A percentile compares a stretch with the other conserved stretches of the same genome.
Conservation (phyloP, 352 stramenopile species). For the Globisporangium paddicum region DNA sequence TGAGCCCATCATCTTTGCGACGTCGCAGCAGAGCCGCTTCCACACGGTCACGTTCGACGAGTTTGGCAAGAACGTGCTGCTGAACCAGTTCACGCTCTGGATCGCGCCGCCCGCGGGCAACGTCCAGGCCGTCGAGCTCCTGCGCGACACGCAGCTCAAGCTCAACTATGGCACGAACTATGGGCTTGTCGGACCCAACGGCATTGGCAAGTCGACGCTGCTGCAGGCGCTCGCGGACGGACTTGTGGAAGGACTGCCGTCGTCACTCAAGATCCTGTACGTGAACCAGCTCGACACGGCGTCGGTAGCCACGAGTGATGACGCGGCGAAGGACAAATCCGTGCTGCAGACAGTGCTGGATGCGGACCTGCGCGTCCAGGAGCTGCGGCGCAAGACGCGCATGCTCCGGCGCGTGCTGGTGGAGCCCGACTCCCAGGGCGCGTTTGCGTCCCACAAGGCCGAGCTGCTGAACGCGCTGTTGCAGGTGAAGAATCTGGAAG, state of each 20-base stretch:
- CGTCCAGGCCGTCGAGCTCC: slow-evolving; percentile 33
- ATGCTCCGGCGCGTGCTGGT: slow-evolving; percentile 29
- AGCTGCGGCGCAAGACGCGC: slow-evolving; percentile 32
- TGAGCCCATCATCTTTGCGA: slow-evolving; percentile 26
- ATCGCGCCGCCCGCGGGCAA: slow-evolving; percentile 20
- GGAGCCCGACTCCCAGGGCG: slow-evolving; percentile 1
- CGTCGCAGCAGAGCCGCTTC: slow-evolving; percentile 56
- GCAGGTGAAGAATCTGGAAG: slow-evolving; percentile 32
- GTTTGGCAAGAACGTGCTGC: slow-evolving; percentile 51
- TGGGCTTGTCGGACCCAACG: slow-evolving; percentile 84
- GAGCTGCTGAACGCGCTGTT: slow-evolving; percentile 31
- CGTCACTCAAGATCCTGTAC: slow-evolving; percentile 48
- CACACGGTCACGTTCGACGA: slow-evolving; percentile 59
- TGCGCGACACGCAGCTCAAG: slow-evolving; percentile 67
- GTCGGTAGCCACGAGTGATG: slow-evolving; percentile 22
- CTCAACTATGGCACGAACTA: slow-evolving; percentile 72
- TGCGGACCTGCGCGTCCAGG: slow-evolving; percentile 34
- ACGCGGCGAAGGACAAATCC: slow-evolving; percentile 16
- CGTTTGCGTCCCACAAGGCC: slow-evolving; percentile 30
- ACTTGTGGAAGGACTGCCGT: slow-evolving; percentile 53
- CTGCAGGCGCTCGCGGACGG: slow-evolving; percentile 90
- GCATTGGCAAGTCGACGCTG: slow-evolving; percentile 90
- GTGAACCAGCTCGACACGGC: slow-evolving; percentile 58
- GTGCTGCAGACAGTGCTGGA: slow-evolving; percentile 44
- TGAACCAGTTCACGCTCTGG: slow-evolving; percentile 51